Conservation (phyloP, 192 early-diverging fungal species). For the Martensiomyces pterosporus region DNA sequence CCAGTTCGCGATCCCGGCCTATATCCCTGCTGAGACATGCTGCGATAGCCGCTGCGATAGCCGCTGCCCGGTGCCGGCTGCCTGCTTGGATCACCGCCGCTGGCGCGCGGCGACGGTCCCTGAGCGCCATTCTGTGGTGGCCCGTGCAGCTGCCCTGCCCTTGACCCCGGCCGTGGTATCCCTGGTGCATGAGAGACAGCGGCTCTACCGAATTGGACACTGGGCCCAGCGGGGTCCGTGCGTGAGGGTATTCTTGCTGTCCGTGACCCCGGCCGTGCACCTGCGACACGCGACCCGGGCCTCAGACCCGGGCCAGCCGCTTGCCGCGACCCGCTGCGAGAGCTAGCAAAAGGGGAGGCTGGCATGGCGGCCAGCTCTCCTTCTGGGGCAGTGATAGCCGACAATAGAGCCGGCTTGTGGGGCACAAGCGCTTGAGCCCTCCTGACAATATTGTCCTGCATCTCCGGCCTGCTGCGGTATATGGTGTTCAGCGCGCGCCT, state of each 20-base stretch:
- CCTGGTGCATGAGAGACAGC: too few relatives aligned
- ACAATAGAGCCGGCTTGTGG: conserved; percentile 24
- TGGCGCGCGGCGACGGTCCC: too few relatives aligned
- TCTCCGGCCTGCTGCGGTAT: conserved; percentile 36
- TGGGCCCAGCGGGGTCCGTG: too few relatives aligned
- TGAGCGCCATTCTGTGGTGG: too few relatives aligned
- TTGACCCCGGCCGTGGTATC: too few relatives aligned
- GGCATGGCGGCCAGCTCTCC: conserved; percentile 36
- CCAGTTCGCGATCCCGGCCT: conserved; percentile 35
- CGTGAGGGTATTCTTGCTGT: background rate
- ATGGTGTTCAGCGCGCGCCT: conserved; percentile 46
- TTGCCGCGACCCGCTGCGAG: conserved; percentile 41
- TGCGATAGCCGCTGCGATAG: conserved; percentile 14
- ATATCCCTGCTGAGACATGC: conserved; percentile 40
- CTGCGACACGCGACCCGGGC: background rate
- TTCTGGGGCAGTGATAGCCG: conserved; percentile 38
- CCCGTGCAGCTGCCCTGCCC: too few relatives aligned
- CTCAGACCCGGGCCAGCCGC: conserved; percentile 7
- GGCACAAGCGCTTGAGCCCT: conserved; percentile 16
- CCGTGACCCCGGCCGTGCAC: conserved; percentile 27
- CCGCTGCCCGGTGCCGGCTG: conserved; percentile 12
- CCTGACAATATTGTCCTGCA: conserved; percentile 37
- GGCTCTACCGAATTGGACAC: too few relatives aligned
- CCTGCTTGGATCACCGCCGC: too few relatives aligned
- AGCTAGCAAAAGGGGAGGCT: conserved; percentile 31